Evolutionary conservation across 345 rosid species (phyloP), one percentile per base, ranked within the genome.

Genomic region (Eucalyptus grandis): DNA sequence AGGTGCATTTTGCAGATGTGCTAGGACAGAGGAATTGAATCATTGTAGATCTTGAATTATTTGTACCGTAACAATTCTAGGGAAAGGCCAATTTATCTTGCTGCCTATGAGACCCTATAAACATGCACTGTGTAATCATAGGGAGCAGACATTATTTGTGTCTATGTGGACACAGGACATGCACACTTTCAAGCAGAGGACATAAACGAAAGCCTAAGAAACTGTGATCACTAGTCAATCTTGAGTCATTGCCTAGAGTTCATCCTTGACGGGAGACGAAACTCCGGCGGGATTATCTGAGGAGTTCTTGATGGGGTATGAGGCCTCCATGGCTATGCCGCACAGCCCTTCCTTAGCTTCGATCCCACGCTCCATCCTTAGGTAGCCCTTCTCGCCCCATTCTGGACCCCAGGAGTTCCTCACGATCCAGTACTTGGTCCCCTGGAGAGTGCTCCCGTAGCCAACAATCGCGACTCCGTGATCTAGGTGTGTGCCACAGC

Each of bases 371-470:
- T 94, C 89, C 92, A 96, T 92, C 92, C 98, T 94, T 44, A 94
- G 91, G 90, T 94, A 95, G 27, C 98, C 97, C 81, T 93, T 93
- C 94, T 96, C 96, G 80, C 98, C 98, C 98, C 96, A 96, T 89
- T 92, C 94, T 1, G 90, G 9, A 67, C 98, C 98, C 97, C 98
- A 96, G 9, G 97, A 96, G 80, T 95, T 96, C 90, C 89, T 93
- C 90, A 96, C 97, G 22, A 92, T 93, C 98, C 98, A 96, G 83
- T 95, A 95, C 87, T 94, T 94, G 7, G 92, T 93, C 90, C 97
- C 97, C 17, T 91, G 94, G 5, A 89, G 65, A 2, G 96, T 94
- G 37, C 94, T 89, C 89, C 98, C 97, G 21, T 94, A 96, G 6
- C 97, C 97, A 4, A 96, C 96, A 17, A 91, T 82, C 27, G 95